These are phyloP conservation scores for Simplicillium sp. DNA, from an alignment of 2,329 filamentous ascomycete species.

Conservation along the genomic window DNA sequence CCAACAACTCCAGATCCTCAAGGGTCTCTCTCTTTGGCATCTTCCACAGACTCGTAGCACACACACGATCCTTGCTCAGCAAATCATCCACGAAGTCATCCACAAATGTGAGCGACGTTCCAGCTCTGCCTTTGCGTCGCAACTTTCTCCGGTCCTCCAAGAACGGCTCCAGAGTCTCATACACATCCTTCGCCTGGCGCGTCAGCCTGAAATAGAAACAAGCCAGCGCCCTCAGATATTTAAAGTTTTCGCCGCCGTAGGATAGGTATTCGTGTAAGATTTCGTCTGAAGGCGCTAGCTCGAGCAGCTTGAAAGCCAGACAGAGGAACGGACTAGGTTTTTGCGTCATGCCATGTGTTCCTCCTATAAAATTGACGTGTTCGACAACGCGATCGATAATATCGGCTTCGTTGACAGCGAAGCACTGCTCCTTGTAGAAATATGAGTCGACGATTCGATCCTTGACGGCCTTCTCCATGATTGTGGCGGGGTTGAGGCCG, in stretches of 20 bases:
- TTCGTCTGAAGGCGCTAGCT: conserved; percentile 71
- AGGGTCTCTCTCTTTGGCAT: conserved; percentile 72
- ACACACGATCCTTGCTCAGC: conserved; percentile 79
- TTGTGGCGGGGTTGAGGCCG: conserved; percentile 86
- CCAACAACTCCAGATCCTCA: conserved; percentile 82
- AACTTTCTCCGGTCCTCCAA: conserved; percentile 78
- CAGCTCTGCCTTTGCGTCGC: conserved; percentile 63
- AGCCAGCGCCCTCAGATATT: conserved; percentile 82
- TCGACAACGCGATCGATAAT: conserved; percentile 85
- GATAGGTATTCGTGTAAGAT: conserved; percentile 73
- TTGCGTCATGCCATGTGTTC: conserved; percentile 76
- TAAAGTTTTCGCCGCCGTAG: conserved; percentile 66
- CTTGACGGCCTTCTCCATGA: conserved; percentile 90
- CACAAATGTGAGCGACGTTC: conserved; percentile 68
- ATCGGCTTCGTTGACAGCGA: conserved; percentile 77
- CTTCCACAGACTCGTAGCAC: conserved; percentile 87
- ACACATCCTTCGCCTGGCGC: conserved; percentile 72
- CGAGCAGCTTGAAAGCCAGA: conserved; percentile 86
- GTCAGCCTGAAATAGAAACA: conserved; percentile 92
- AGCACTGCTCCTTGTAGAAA: conserved; percentile 99
- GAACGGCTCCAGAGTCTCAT: conserved; percentile 69
- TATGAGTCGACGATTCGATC: conserved; percentile 93
- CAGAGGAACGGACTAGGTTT: conserved; percentile 90
- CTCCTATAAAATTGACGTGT: conserved; percentile 72
- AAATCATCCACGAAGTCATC: conserved; percentile 94